Evolutionary conservation across 2,329 filamentous ascomycete genomes (phyloP).

Genomic region (Apiospora kogelbergensis): DNA sequence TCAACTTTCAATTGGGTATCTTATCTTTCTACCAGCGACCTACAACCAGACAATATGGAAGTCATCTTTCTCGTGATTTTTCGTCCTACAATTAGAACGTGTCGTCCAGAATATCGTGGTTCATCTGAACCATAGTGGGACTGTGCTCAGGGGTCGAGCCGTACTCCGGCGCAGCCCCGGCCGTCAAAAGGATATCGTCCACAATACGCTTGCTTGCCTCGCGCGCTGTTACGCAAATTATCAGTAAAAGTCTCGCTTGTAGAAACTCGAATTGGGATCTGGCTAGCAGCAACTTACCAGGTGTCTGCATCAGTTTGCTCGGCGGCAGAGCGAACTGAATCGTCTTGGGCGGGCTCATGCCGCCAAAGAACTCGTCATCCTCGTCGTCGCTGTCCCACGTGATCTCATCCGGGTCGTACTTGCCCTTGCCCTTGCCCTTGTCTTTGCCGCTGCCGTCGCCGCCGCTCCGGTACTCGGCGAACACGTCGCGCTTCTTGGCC

Average conservation of each 20-base stretch:
- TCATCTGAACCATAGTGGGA: conserved; percentile 66
- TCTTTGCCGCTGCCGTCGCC: conserved; percentile 23
- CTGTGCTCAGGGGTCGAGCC: conserved; percentile 56
- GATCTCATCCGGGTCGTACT: conserved; percentile 51
- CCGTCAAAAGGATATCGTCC: conserved; percentile 74
- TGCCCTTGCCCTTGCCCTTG: conserved; percentile 26
- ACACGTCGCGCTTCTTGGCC: conserved; percentile 50
- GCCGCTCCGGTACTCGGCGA: conserved; percentile 27
- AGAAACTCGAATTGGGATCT: too few relatives aligned
- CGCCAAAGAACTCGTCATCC: conserved; percentile 59
- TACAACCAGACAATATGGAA: not conserved
- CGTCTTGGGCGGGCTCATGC: conserved; percentile 89
- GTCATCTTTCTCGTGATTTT: not conserved
- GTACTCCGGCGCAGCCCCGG: conserved; percentile 59
- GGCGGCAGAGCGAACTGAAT: conserved; percentile 82
- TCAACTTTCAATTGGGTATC: not conserved
- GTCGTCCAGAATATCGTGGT: conserved; percentile 60
- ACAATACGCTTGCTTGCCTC: conserved; percentile 82
- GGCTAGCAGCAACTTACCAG: conserved; percentile 58
- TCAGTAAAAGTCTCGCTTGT: too few relatives aligned
- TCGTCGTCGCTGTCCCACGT: conserved; percentile 77
- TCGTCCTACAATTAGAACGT: conserved; percentile 47
- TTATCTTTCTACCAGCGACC: not conserved
- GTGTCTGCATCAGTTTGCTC: conserved; percentile 76
- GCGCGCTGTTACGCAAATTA: too few relatives aligned